Percentiles rank a stretch among this genome's conserved stretches.
These are phyloP conservation scores for Beauveria brongniartii DNA, from an alignment of 2,329 filamentous ascomycete species.

Conservation along the genomic window DNA sequence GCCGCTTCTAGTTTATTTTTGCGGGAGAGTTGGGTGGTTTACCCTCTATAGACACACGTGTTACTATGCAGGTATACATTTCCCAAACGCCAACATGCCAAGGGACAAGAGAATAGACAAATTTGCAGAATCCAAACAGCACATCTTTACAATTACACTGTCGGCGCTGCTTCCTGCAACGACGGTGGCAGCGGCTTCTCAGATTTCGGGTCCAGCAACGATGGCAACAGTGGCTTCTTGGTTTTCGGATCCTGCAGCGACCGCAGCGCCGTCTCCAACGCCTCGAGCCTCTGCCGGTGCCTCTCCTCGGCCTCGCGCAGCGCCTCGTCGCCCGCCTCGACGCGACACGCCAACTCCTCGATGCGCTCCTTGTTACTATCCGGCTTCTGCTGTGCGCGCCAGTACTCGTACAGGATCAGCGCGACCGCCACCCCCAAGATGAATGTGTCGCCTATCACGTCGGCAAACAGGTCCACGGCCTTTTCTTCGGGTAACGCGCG, in stretches of 20 bases:
- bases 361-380: conserved; percentile 48
- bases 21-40: neutral
- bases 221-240: conserved; percentile 43
- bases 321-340: conserved; percentile 44
- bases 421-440: conserved; percentile 50
- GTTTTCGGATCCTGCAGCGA: conserved; percentile 48
- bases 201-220: conserved; percentile 38
- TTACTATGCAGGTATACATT: neutral
- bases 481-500: conserved; percentile 55
- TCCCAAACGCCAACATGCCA: neutral
- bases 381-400: conserved; percentile 50
- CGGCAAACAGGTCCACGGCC: conserved; percentile 59
- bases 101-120: neutral
- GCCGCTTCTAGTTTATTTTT: conserved; percentile 8
- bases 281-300: conserved; percentile 38
- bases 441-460: conserved; percentile 56
- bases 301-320: conserved; percentile 37
- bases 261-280: conserved; percentile 46
- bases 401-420: conserved; percentile 55
- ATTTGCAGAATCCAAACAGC: neutral
- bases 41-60: neutral
- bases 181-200: conserved; percentile 44
- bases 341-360: conserved; percentile 37
- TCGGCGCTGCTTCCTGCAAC: conserved; percentile 19
- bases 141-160: neutral